These are phyloP conservation scores for Fusarium sp. DNA, from an alignment of 2,329 filamentous ascomycete species.

Conservation along the genomic window DNA sequence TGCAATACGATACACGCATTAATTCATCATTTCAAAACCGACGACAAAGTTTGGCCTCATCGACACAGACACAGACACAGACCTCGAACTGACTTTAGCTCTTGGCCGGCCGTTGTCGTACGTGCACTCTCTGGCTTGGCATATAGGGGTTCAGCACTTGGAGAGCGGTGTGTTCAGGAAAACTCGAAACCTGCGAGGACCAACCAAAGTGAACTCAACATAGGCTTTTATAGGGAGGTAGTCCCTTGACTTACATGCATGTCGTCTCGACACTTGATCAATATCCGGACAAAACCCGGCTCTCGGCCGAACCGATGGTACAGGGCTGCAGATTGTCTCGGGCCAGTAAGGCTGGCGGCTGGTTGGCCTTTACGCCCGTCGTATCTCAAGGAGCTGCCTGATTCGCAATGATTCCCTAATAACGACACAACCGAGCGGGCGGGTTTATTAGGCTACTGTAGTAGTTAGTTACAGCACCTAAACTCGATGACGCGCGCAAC, in stretches of 20 bases:
- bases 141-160: neutral
- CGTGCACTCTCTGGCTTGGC: constrained; percentile 6
- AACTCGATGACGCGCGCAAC: constrained; percentile 6
- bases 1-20: neutral
- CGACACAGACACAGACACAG: neutral
- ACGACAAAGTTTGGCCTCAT: neutral
- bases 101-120: neutral
- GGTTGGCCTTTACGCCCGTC: constrained; percentile 5
- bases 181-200: neutral
- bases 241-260: neutral
- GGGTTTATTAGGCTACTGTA: neutral
- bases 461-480: neutral
- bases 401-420: constrained; percentile 10
- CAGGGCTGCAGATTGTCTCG: constrained; percentile 23
- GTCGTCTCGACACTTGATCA: neutral
- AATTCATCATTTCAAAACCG: neutral
- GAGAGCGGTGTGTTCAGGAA: neutral
- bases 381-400: constrained; percentile 15
- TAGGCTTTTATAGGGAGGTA: neutral
- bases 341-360: neutral
- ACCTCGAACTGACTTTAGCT: constrained; percentile 3
- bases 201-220: neutral
- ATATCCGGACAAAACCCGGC: constrained; percentile 11
- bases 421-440: neutral
- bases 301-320: constrained; percentile 29